phyloP scores from a whole-genome alignment of 1,284 basidiomycete species.

The Clitocybe nebularis region DNA sequence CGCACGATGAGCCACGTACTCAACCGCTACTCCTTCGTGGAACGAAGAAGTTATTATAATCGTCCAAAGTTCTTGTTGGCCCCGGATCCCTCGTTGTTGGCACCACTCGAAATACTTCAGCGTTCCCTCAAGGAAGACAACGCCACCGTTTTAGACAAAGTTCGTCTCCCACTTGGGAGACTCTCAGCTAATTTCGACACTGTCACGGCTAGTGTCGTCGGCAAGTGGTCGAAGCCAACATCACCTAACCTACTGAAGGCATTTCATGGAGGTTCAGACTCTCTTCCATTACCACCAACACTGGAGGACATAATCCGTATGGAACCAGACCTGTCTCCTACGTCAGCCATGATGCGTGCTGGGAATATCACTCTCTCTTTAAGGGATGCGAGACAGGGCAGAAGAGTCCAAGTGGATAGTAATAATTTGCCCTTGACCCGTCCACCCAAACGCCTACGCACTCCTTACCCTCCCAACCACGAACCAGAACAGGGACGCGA shows the following conservation, averaged over 20 bases:
- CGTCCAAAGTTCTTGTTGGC: not conserved
- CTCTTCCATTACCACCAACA: not conserved
- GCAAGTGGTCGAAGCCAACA: not conserved
- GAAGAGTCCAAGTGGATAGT: too few species aligned
- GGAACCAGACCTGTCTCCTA: not conserved
- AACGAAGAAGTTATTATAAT: too few species aligned
- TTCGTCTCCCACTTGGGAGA: not conserved
- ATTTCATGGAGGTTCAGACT: not conserved
- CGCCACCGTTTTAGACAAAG: not conserved
- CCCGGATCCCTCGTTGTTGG: not conserved
- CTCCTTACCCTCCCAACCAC: conserved; percentile 2
- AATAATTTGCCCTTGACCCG: conserved; percentile 2
- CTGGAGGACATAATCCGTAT: not conserved
- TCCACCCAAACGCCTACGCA: conserved; percentile 12
- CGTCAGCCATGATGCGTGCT: not conserved
- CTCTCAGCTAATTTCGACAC: not conserved
- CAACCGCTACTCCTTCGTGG: too few species aligned
- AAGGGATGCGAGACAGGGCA: too few species aligned
- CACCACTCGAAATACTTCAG: not conserved
- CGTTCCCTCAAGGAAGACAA: not conserved
- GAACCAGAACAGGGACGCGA: not conserved
- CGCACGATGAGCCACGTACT: too few species aligned
- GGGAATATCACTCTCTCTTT: not conserved
- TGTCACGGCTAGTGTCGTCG: not conserved
- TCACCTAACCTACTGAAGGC: not conserved